Evolutionary conservation across 2,329 filamentous ascomycete species (phyloP).

Genomic region (Penicillium sp.): DNA sequence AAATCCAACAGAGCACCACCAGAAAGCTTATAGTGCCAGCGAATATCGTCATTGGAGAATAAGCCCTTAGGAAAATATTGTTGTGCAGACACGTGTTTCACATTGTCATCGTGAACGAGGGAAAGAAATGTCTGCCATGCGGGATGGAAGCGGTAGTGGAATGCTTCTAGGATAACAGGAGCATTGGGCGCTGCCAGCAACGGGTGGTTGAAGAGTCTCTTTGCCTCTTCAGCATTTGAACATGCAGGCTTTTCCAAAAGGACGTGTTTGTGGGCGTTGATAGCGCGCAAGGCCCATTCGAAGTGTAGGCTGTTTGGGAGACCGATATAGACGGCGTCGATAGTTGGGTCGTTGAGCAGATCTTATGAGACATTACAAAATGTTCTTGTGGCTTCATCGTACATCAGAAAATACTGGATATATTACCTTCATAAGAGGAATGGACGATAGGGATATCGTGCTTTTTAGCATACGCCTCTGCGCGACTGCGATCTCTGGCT

Average conservation of each 20-base stretch:
- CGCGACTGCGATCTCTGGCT: constrained; percentile 47
- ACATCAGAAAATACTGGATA: constrained; percentile 30
- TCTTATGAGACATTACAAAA: constrained; percentile 4
- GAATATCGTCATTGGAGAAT: constrained; percentile 41
- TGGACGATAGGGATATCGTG: constrained; percentile 50
- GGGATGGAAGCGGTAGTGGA: constrained; percentile 51
- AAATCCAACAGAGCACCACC: constrained; percentile 38
- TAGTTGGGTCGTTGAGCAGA: constrained; percentile 28
- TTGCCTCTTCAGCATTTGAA: constrained; percentile 46
- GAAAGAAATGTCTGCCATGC: constrained; percentile 40
- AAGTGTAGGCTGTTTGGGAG: constrained; percentile 39
- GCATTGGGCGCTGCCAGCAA: constrained; percentile 24
- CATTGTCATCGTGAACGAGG: not conserved
- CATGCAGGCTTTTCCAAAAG: constrained; percentile 52
- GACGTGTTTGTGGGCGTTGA: constrained; percentile 52
- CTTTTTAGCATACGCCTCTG: constrained; percentile 48
- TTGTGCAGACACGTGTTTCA: not conserved
- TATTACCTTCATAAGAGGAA: constrained; percentile 47
- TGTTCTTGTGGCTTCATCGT: not conserved
- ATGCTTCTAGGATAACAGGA: constrained; percentile 51
- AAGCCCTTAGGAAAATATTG: constrained; percentile 26
- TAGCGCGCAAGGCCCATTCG: constrained; percentile 48
- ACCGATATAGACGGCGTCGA: constrained; percentile 45
- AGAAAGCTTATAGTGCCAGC: constrained; percentile 41
- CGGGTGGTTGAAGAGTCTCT: constrained; percentile 41